Evolutionary conservation across 179 eudicot species (phyloP).

Genomic region (Carnegiea gigantea): DNA sequence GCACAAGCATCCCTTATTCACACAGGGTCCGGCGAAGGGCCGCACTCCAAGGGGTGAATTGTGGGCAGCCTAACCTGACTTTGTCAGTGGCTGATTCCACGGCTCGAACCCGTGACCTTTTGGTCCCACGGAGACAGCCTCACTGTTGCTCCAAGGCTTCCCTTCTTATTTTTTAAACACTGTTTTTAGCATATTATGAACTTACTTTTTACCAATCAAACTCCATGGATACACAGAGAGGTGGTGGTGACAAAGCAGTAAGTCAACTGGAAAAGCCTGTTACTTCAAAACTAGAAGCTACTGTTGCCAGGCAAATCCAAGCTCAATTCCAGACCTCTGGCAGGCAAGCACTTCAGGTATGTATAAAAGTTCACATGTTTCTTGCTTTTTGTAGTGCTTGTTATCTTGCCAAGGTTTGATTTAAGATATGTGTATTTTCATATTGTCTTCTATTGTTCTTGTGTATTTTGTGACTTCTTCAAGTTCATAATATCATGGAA

Average conservation of each 20-base stretch:
- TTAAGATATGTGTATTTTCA: not conserved
- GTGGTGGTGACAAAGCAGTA: slow-evolving; percentile 82
- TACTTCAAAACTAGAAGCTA: slow-evolving; percentile 70
- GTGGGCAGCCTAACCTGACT: no score
- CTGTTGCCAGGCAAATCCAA: slow-evolving; percentile 82
- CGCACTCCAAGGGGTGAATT: no score
- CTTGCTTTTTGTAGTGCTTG: not conserved
- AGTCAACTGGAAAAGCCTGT: slow-evolving; percentile 80
- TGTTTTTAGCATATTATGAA: slow-evolving; percentile 4
- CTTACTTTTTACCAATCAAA: slow-evolving; percentile 15
- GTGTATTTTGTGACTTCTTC: not conserved
- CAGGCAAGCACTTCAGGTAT: slow-evolving; percentile 88
- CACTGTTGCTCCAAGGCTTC: no score
- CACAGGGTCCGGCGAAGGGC: no score
- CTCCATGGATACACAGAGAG: slow-evolving; percentile 51
- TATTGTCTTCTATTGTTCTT: not conserved
- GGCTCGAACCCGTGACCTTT: no score
- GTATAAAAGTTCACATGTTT: not conserved
- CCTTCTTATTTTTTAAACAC: no score
- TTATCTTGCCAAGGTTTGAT: not conserved
- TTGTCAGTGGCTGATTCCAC: no score
- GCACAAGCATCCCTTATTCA: no score
- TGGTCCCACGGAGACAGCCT: no score
- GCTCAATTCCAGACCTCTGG: slow-evolving; percentile 89
- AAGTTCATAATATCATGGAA: not conserved